Evolutionary conservation across 208 protist genomes (phyloP), one percentile per base, ranked within the genome.

Genomic region (Trichomonas gallinae): DNA sequence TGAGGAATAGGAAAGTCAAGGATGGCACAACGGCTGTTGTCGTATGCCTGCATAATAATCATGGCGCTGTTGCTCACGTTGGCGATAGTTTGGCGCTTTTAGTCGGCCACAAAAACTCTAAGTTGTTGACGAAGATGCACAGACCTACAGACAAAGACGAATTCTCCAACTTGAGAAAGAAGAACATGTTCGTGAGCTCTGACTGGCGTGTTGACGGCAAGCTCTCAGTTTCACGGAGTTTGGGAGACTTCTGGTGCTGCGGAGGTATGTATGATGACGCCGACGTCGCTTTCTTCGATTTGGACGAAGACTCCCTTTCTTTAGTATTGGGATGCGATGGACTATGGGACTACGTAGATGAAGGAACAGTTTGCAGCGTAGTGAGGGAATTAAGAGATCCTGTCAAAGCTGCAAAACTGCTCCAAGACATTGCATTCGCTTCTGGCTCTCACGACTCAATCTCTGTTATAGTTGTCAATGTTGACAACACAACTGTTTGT

Each of bases 11-110:
- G 21, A 44, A 23, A 34, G 87, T 93, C 38, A 93, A 93, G 51
- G 87, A 93, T 93, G 87, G 87, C 15, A 93, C 87, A 51, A 93
- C 87, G 34, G 87, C 87, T n/a, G 87, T 93, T 6, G 44, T 93
- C 51, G 44, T 51, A 38, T 34, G 34, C 31, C 6, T 85, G 15
- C 26, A 31, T 31, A 21, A 72, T n/a, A 72, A 26, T 26, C 11
- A n/a, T n/a, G 83, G 83, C 0, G 40, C 13, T 51, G 44, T 93
- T 48, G 44, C 40, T 38, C 87, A 93, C 51, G 17, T 93, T 34
- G 87, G 87, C 17, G 87, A 93, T 36, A 48, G 40, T 48, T 38
- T 93, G 4, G 87, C 87, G 17, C 26, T 93, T 34, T n/a, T 93
- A 26, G 44, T 93, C 6, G 15, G 87, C 38, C 13, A 34, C 21